Percentiles rank a stretch among this genome's conserved stretches.
Evolutionary conservation across 2,329 filamentous ascomycete genomes (phyloP).

Genomic region (Pyrenophora graminea): DNA sequence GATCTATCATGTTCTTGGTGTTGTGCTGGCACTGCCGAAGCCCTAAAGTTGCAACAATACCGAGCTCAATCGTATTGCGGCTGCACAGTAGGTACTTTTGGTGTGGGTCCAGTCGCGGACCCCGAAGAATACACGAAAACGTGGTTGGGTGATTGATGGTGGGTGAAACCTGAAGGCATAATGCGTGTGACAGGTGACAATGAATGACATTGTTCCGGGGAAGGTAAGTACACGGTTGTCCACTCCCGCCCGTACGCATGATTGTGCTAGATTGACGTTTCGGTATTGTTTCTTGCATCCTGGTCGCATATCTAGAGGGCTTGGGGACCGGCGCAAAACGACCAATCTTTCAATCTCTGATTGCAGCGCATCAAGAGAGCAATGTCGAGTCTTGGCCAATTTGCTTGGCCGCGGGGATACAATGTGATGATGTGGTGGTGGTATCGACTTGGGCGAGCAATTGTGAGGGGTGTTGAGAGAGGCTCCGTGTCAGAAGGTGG

Average conservation of each 20-base stretch:
- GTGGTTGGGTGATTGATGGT: background rate
- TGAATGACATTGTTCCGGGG: conserved; percentile 23
- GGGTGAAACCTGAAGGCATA: conserved; percentile 16
- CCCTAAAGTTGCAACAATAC: too few relatives aligned
- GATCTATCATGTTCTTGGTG: too few relatives aligned
- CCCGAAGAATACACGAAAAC: background rate
- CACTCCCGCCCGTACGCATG: conserved; percentile 22
- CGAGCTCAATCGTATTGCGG: too few relatives aligned
- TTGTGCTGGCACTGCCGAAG: too few relatives aligned
- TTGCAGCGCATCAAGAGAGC: conserved; percentile 16
- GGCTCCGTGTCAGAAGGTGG: too few relatives aligned
- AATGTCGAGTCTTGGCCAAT: background rate
- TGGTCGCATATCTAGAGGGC: conserved; percentile 2
- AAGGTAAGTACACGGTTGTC: conserved; percentile 18
- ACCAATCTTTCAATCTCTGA: conserved; percentile 22
- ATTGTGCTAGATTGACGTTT: conserved; percentile 22
- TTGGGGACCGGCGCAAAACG: conserved; percentile 17
- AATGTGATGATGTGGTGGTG: background rate
- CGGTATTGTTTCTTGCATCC: conserved; percentile 18
- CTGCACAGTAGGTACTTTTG: too few relatives aligned
- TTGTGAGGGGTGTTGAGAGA: too few relatives aligned
- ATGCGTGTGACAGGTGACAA: conserved; percentile 16
- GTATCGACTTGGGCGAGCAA: background rate
- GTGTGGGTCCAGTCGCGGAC: too few relatives aligned
- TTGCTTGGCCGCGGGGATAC: background rate